A percentile compares a stretch with the other conserved stretches of the same genome.
phyloP scores from a whole-genome alignment of 495 filamentous ascomycete genomes.

The Hypoxylon trugodes region DNA sequence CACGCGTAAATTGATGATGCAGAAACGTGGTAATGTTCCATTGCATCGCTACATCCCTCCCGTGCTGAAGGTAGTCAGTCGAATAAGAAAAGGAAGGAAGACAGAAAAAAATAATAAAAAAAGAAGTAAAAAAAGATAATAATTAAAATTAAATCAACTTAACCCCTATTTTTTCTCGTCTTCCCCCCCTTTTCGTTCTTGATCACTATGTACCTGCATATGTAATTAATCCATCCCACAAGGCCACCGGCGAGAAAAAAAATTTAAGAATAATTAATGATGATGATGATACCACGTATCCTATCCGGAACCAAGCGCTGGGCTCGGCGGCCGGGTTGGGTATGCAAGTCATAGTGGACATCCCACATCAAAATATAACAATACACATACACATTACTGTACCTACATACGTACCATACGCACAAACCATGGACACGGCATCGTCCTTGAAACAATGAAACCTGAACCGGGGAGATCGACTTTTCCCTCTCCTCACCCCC shows the following conservation, averaged over 20 bases:
- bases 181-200: not conserved
- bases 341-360: conserved; percentile 29
- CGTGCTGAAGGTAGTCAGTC: not conserved
- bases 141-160: not conserved
- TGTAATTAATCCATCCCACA: conserved; percentile 6
- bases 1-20: conserved; percentile 23
- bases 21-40: conserved; percentile 43
- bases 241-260: conserved; percentile 2
- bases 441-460: conserved; percentile 37
- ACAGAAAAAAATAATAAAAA: not conserved
- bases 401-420: not conserved
- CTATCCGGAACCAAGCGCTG: not conserved
- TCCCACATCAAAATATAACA: conserved; percentile 4
- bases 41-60: conserved; percentile 29
- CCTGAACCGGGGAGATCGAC: not conserved
- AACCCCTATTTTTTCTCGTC: not conserved
- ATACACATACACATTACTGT: conserved; percentile 6
- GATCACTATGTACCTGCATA: not conserved
- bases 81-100: not conserved
- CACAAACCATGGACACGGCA: conserved; percentile 23
- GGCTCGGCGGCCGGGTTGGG: conserved; percentile 7
- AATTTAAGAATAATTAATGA: too few species aligned
- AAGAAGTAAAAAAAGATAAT: not conserved
- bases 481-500: not conserved
- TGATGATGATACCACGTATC: too few species aligned